phyloP scores from a whole-genome alignment of 2,329 filamentous ascomycete genomes.

The Fusarium torreyae region DNA sequence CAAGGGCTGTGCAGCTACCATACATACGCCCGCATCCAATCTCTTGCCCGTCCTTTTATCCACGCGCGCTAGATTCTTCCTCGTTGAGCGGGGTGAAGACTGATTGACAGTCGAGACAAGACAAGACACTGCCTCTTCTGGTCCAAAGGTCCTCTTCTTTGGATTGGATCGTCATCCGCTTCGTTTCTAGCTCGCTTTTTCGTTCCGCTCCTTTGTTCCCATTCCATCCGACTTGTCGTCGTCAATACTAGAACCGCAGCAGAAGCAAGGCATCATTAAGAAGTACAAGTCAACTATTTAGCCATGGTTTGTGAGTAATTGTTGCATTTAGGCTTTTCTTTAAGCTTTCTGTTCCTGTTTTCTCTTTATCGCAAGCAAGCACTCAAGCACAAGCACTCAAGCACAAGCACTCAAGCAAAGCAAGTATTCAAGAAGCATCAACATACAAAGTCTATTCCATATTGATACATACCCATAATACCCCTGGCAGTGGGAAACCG shows the following conservation, averaged over 20 bases:
- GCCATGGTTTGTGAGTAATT: constrained; percentile 43
- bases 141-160: neutral
- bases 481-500: constrained; percentile 4
- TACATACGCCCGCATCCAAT: neutral
- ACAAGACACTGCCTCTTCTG: constrained; percentile 13
- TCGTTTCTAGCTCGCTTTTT: constrained; percentile 1
- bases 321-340: constrained; percentile 22
- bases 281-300: constrained; percentile 2
- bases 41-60: constrained; percentile 5
- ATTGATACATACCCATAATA: constrained; percentile 3
- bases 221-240: constrained; percentile 8
- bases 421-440: neutral
- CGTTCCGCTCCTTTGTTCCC: constrained; percentile 12
- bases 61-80: neutral
- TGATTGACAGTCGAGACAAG: constrained; percentile 1
- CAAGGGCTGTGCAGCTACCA: constrained; percentile 21
- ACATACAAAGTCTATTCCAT: neutral
- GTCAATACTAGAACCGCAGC: constrained; percentile 13
- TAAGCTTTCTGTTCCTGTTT: neutral
- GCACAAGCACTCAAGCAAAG: neutral
- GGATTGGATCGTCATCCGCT: constrained; percentile 29
- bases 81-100: constrained; percentile 21
- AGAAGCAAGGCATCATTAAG: constrained; percentile 1
- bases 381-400: constrained; percentile 2
- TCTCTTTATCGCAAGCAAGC: neutral